phyloP scores from a whole-genome alignment of 176 grass and related monocot genomes.

The Poa pratensis region DNA sequence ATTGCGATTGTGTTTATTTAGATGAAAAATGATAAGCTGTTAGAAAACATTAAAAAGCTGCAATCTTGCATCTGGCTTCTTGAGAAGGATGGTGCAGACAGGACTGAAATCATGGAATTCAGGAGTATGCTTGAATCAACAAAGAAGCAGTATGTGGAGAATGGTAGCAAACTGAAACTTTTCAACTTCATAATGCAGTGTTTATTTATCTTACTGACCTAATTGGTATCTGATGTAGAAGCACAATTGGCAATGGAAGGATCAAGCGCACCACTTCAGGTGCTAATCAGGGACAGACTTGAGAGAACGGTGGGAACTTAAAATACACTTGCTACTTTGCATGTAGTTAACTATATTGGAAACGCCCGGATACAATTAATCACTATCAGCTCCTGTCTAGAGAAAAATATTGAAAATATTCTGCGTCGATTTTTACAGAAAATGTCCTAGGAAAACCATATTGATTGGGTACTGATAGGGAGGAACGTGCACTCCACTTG shows the following conservation, averaged over 20 bases:
- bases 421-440: no score
- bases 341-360: background rate
- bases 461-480: no score
- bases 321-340: background rate
- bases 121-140: constrained; percentile 14
- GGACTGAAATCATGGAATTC: constrained; percentile 18
- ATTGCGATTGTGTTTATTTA: background rate
- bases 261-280: background rate
- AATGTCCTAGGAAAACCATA: no score
- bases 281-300: background rate
- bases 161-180: background rate
- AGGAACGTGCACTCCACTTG: background rate
- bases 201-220: background rate
- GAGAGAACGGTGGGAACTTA: constrained; percentile 15
- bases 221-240: background rate
- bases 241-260: background rate
- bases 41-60: constrained; percentile 21
- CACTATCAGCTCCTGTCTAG: background rate
- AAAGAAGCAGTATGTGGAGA: constrained; percentile 3
- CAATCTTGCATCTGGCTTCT: constrained; percentile 2
- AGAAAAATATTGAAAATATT: no score
- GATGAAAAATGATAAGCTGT: constrained; percentile 17
- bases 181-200: background rate
- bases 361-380: background rate
- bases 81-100: constrained; percentile 18